Conservation (phyloP, 257 asterid genomes). For the Forsythia viridissima region DNA sequence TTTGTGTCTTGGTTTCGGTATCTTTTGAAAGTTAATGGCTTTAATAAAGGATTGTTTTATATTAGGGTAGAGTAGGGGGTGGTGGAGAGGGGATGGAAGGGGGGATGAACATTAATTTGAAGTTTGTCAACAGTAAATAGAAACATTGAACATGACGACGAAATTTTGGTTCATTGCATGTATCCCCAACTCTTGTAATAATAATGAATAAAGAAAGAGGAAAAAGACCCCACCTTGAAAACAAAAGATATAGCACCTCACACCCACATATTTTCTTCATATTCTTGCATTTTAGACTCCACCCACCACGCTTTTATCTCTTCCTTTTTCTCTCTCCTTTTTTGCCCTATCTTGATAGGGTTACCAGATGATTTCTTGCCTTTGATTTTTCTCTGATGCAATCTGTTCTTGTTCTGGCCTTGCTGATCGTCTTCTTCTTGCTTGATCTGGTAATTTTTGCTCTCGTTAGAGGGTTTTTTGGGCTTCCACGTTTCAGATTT, state of each 20-base stretch:
- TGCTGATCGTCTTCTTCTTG: conserved; percentile 37
- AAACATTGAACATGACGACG: conserved; percentile 65
- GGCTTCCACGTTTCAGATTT: conserved; percentile 40
- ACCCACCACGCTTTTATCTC: conserved; percentile 18
- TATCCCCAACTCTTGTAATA: conserved; percentile 25
- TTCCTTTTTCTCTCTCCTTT: conserved; percentile 25
- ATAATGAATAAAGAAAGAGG: conserved; percentile 14
- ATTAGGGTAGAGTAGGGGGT: neutral
- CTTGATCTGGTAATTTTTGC: conserved; percentile 54
- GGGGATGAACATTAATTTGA: neutral
- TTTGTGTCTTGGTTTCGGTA: neutral
- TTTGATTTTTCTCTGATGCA: conserved; percentile 54
- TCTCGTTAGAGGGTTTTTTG: conserved; percentile 61
- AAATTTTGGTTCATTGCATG: conserved; percentile 64
- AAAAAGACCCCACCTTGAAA: conserved; percentile 45
- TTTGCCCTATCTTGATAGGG: conserved; percentile 84
- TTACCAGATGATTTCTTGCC: conserved; percentile 35
- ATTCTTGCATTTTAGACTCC: conserved; percentile 21
- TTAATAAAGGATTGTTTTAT: too few species aligned
- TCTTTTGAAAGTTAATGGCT: conserved; percentile 24
- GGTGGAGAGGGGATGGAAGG: neutral
- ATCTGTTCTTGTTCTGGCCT: conserved; percentile 34
- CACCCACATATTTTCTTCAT: conserved; percentile 29
- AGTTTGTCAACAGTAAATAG: conserved; percentile 22
- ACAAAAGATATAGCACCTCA: conserved; percentile 37